Conservation (phyloP, 2,329 filamentous ascomycete genomes). For the Scleromitrula shiraiana region DNA sequence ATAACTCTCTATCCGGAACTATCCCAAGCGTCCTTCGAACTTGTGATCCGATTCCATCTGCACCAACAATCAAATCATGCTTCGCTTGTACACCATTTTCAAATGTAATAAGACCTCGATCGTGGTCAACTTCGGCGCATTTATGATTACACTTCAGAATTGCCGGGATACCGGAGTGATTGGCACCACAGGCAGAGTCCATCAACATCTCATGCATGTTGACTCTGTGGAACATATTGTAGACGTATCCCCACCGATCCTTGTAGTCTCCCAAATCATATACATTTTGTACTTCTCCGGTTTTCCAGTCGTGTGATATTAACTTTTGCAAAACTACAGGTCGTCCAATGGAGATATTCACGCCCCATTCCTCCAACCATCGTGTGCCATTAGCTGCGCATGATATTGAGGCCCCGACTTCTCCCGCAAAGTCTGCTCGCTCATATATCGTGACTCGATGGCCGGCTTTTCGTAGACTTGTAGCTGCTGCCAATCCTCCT, state of each 20-base stretch:
- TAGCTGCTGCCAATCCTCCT: conserved; percentile 43
- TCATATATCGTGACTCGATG: conserved; percentile 57
- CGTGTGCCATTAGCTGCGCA: conserved; percentile 63
- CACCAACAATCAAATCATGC: conserved; percentile 36
- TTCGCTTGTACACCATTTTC: conserved; percentile 25
- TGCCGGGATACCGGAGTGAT: conserved; percentile 46
- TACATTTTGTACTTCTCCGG: conserved; percentile 55
- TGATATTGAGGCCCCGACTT: conserved; percentile 59
- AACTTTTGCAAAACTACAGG: conserved; percentile 58
- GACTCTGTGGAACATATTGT: conserved; percentile 62
- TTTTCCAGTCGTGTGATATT: conserved; percentile 64
- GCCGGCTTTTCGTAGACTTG: conserved; percentile 44
- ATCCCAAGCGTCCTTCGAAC: conserved; percentile 54
- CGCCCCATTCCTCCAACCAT: conserved; percentile 61
- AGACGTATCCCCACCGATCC: conserved; percentile 46
- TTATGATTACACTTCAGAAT: conserved; percentile 45
- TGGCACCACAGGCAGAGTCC: conserved; percentile 47
- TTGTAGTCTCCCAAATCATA: conserved; percentile 59
- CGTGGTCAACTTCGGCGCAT: conserved; percentile 37
- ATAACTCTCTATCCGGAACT: conserved; percentile 28
- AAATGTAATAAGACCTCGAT: conserved; percentile 38
- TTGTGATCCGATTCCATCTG: conserved; percentile 54
- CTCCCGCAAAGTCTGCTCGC: conserved; percentile 55
- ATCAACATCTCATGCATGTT: conserved; percentile 62
- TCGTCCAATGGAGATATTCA: conserved; percentile 55